Percentiles rank a stretch among this genome's conserved stretches.
Evolutionary conservation across 1,284 basidiomycete species (phyloP).

Genomic region (Ganoderma meredithae): DNA sequence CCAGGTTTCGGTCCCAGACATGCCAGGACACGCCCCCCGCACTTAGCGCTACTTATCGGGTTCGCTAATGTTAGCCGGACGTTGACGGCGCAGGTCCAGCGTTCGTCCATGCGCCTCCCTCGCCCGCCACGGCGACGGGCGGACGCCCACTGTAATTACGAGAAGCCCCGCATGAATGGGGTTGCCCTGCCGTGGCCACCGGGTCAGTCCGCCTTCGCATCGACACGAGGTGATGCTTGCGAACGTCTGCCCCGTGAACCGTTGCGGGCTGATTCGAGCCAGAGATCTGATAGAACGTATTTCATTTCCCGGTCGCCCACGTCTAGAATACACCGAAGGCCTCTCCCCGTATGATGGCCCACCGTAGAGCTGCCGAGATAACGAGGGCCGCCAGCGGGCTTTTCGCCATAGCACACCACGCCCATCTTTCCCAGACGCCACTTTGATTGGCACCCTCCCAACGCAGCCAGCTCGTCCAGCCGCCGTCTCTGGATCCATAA

Average conservation of each 20-base stretch:
- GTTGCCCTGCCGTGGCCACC: constrained; percentile 29
- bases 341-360: constrained; percentile 11
- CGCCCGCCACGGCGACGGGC: neutral
- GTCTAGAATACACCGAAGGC: constrained; percentile 30
- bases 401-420: constrained; percentile 32
- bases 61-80: neutral
- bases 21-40: constrained; percentile 4
- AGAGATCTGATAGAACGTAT: constrained; percentile 33
- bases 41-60: neutral
- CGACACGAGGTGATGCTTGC: constrained; percentile 39
- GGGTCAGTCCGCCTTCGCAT: constrained; percentile 28
- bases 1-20: constrained; percentile 14
- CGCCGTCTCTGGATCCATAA: constrained; percentile 1
- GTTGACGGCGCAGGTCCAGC: neutral
- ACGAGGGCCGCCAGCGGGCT: constrained; percentile 27
- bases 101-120: neutral
- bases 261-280: constrained; percentile 26
- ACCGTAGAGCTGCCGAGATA: constrained; percentile 33
- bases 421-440: constrained; percentile 25
- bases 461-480: constrained; percentile 5
- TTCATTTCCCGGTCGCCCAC: constrained; percentile 28
- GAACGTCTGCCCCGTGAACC: constrained; percentile 30
- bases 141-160: constrained; percentile 19
- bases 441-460: constrained; percentile 25
- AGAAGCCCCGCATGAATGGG: constrained; percentile 18